These are phyloP conservation scores for Wallacemonas rigidus DNA, from an alignment of 208 protist genomes.

Conservation along the genomic window DNA sequence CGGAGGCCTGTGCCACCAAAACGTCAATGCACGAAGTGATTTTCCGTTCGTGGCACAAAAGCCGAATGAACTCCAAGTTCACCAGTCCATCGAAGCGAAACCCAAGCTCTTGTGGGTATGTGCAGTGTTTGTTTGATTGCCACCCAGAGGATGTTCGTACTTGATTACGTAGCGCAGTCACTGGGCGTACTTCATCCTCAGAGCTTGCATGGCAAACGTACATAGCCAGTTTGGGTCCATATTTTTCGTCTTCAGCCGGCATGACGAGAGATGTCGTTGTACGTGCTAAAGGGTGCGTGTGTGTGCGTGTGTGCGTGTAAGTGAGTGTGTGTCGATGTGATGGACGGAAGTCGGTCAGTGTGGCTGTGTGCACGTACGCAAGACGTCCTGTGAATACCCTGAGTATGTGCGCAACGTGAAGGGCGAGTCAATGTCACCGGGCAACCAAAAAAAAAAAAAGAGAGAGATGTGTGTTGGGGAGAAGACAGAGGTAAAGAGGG, in stretches of 20 bases:
- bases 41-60: constrained; percentile 86
- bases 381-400: too few relatives aligned
- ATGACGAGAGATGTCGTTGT: not conserved
- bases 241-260: constrained; percentile 47
- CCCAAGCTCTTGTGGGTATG: constrained; percentile 88
- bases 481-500: too few relatives aligned
- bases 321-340: too few relatives aligned
- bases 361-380: too few relatives aligned
- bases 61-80: constrained; percentile 61
- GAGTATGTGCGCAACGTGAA: too few relatives aligned
- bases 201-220: constrained; percentile 79
- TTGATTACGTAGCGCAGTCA: constrained; percentile 53
- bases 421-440: too few relatives aligned
- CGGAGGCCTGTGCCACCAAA: constrained; percentile 55
- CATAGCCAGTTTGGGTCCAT: constrained; percentile 67
- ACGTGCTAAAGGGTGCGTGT: too few relatives aligned
- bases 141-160: constrained; percentile 65
- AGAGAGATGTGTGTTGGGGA: too few relatives aligned
- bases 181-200: constrained; percentile 70
- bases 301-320: too few relatives aligned
- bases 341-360: too few relatives aligned
- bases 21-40: constrained; percentile 86
- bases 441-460: too few relatives aligned
- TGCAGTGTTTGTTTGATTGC: constrained; percentile 80
- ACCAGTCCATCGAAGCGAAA: constrained; percentile 90